Conservation (phyloP, 371 early-diverging fungal genomes). For the Phascolomyces articulosus region DNA sequence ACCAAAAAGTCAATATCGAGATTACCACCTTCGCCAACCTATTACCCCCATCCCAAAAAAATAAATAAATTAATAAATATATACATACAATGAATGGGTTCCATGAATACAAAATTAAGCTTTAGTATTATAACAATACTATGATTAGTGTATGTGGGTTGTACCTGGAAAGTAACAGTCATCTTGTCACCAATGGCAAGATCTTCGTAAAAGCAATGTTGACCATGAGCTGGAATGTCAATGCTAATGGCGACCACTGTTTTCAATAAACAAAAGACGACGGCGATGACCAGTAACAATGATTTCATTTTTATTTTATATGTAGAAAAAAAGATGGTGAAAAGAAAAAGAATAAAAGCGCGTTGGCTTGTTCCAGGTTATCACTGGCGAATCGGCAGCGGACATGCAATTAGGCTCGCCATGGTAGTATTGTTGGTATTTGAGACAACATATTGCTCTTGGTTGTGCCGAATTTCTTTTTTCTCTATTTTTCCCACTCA, state of each 20-base stretch:
- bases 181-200: constrained; percentile 62
- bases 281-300: constrained; percentile 1
- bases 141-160: background rate
- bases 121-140: background rate
- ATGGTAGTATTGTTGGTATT: background rate
- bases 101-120: too few relatives aligned
- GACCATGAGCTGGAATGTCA: constrained; percentile 49
- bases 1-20: constrained; percentile 79
- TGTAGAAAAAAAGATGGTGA: constrained; percentile 1
- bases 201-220: constrained; percentile 68
- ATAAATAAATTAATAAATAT: too few relatives aligned
- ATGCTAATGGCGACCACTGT: constrained; percentile 31
- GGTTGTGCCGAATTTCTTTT: too few relatives aligned
- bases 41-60: background rate
- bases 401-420: background rate
- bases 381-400: background rate
- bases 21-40: constrained; percentile 73
- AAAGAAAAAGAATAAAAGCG: background rate
- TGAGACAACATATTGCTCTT: background rate
- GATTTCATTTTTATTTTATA: background rate
- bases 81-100: too few relatives aligned
- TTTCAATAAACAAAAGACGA: constrained; percentile 5
- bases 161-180: constrained; percentile 67
- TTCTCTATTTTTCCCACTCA: too few relatives aligned
- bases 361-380: background rate